Base-by-base conservation (phyloP, 202 grass and related monocot species). In the Miscanthus sacchariflorus region DNA sequence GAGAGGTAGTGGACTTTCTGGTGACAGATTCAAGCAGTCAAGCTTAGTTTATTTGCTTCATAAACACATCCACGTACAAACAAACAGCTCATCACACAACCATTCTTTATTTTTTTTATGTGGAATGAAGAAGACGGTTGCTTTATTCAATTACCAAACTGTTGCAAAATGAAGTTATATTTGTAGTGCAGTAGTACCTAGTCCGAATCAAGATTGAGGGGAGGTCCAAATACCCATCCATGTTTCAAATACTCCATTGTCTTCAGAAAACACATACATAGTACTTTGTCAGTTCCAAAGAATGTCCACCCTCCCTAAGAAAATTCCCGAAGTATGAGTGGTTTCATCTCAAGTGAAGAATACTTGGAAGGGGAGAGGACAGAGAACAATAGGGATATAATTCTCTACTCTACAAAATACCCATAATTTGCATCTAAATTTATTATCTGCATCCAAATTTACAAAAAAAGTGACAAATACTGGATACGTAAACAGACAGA, bases 1-100 rank as follows among this genome's bases (percentile, higher is more conserved):
- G 80, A 39, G 85, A 88, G 18, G 1, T 49, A 21, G 72, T 82
- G 81, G 90, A 78, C 74, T 71, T 85, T 68, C 52, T 85, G 82
- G 72, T 66, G 43, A 45, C 27, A 38, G 2, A 81, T 49, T 79
- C 73, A 89, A 77, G 58, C 35, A 86, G 25, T 79, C 10, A 28
- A 70, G 25, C 28, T 78, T 88, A 69, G 65, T 79, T 49, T 72
- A 67, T 85, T 68, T 76, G 27, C 28, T 25, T 77, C 40, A 66
- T 19, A 30, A 49, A 36, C 52, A 80, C 77, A 87, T 80, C 76
- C 58, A 30, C 12, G 45, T 12, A 66, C 30, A 39, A 23, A 76
- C 71, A 67, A 67, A 84, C 58, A 76, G 7, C 72, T 84, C 40
- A 67, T 65, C 40, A 50, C 4, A 11, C 40, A 23, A 76, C 82